Conservation (phyloP, 1,284 basidiomycete genomes). For the Trichosporon sp. region DNA sequence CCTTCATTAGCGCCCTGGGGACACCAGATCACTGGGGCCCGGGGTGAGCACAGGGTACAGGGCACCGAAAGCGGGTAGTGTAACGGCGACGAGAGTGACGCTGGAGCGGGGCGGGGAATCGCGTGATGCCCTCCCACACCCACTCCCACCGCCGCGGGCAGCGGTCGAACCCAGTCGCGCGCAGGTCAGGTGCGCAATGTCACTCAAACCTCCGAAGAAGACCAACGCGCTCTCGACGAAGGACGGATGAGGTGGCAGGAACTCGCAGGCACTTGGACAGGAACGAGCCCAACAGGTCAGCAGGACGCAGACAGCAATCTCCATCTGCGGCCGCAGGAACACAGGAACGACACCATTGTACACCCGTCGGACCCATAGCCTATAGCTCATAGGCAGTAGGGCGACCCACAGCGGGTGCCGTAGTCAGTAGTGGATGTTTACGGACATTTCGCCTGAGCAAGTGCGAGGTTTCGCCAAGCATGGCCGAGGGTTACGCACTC, state of each 20-base stretch:
- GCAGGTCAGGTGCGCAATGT: neutral
- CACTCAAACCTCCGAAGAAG: neutral
- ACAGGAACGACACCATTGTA: neutral
- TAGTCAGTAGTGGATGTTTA: neutral
- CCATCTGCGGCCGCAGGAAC: neutral
- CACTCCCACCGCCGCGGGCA: no score
- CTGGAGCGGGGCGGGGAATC: neutral
- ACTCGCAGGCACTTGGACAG: neutral
- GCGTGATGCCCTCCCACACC: neutral
- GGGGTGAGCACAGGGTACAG: neutral
- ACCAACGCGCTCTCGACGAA: neutral
- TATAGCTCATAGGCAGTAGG: neutral
- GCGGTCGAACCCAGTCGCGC: neutral
- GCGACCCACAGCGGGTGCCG: neutral
- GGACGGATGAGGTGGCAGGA: neutral
- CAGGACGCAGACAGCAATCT: neutral
- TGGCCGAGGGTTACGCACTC: no score
- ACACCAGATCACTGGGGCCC: neutral
- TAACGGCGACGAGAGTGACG: neutral
- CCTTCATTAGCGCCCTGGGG: neutral
- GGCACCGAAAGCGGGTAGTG: neutral
- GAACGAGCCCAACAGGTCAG: neutral
- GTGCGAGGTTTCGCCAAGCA: no score
- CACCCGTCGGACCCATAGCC: neutral
- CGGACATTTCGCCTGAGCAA: no score